Percentiles rank a stretch among this genome's conserved stretches.
These are phyloP conservation scores for Podaxis mareebaensis DNA, from an alignment of 768 basidiomycete species.

Conservation along the genomic window DNA sequence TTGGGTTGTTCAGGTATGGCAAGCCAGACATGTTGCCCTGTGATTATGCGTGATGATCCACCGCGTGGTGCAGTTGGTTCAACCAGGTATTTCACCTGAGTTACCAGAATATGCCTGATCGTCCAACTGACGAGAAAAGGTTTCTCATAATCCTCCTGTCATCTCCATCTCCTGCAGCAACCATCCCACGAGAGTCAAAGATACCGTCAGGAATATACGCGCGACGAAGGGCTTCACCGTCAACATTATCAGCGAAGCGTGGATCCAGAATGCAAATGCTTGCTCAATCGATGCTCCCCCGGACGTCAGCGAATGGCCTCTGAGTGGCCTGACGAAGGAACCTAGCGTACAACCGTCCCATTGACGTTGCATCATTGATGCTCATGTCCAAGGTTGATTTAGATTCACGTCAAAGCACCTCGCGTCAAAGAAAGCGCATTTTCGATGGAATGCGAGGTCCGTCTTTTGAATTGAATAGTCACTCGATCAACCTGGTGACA, in stretches of 20 bases:
- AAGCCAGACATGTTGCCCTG: neutral
- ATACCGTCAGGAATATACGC: slow-evolving; percentile 66
- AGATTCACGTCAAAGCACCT: slow-evolving; percentile 49
- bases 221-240: slow-evolving; percentile 68
- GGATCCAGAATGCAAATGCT: slow-evolving; percentile 57
- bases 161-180: slow-evolving; percentile 51
- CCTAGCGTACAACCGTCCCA: slow-evolving; percentile 46
- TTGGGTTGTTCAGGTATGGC: slow-evolving; percentile 56
- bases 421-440: slow-evolving; percentile 67
- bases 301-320: slow-evolving; percentile 56
- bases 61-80: slow-evolving; percentile 40
- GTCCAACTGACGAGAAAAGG: slow-evolving; percentile 29
- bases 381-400: slow-evolving; percentile 19
- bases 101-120: slow-evolving; percentile 23
- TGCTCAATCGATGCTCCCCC: slow-evolving; percentile 53
- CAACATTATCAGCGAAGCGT: slow-evolving; percentile 75
- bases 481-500: neutral
- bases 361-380: neutral
- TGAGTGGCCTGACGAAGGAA: slow-evolving; percentile 60
- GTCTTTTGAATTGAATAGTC: slow-evolving; percentile 4
- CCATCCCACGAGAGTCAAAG: slow-evolving; percentile 38
- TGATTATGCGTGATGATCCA: neutral
- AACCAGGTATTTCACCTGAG: slow-evolving; percentile 30
- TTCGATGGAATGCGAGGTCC: slow-evolving; percentile 59
- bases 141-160: slow-evolving; percentile 61